These are phyloP conservation scores for Abelmoschus esculentus DNA, from an alignment of 345 rosid species.

Conservation along the genomic window DNA sequence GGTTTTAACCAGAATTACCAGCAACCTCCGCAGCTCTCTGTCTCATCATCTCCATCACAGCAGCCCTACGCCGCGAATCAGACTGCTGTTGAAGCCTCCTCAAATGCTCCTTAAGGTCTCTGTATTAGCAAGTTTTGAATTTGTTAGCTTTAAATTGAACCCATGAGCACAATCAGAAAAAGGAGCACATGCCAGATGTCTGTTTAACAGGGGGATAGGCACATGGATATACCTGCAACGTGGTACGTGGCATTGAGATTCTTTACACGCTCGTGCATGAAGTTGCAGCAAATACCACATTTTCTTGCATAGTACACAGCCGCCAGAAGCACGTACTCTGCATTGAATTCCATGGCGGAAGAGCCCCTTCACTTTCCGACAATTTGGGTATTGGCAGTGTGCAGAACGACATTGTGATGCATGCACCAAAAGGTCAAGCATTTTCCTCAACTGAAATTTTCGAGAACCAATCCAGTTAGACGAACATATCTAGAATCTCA, in stretches of 20 bases:
- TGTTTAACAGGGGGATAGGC: background rate
- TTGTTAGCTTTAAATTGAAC: background rate
- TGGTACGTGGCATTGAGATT: slow-evolving; percentile 86
- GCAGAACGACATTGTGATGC: slow-evolving; percentile 85
- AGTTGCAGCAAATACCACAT: slow-evolving; percentile 99
- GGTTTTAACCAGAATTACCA: slow-evolving; percentile 53
- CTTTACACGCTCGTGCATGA: slow-evolving; percentile 98
- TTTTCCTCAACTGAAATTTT: slow-evolving; percentile 79
- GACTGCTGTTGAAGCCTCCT: slow-evolving; percentile 95
- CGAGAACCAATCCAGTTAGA: slow-evolving; percentile 5
- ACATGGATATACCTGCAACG: slow-evolving; percentile 68
- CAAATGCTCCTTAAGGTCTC: slow-evolving; percentile 91
- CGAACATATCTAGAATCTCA: background rate
- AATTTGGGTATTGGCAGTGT: slow-evolving; percentile 73
- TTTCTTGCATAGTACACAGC: slow-evolving; percentile 79
- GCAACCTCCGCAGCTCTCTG: slow-evolving; percentile 99
- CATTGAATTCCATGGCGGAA: slow-evolving; percentile 84
- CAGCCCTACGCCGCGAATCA: slow-evolving; percentile 94
- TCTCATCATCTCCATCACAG: slow-evolving; percentile 99
- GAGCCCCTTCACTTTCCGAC: slow-evolving; percentile 57
- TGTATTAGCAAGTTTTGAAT: slow-evolving; percentile 24
- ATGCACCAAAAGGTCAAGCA: slow-evolving; percentile 99
- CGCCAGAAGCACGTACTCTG: slow-evolving; percentile 83
- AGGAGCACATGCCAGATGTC: background rate
- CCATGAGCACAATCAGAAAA: slow-evolving; percentile 1